Conservation (phyloP, 1,284 basidiomycete species). For the Pseudomicrostroma phylloplanum region DNA sequence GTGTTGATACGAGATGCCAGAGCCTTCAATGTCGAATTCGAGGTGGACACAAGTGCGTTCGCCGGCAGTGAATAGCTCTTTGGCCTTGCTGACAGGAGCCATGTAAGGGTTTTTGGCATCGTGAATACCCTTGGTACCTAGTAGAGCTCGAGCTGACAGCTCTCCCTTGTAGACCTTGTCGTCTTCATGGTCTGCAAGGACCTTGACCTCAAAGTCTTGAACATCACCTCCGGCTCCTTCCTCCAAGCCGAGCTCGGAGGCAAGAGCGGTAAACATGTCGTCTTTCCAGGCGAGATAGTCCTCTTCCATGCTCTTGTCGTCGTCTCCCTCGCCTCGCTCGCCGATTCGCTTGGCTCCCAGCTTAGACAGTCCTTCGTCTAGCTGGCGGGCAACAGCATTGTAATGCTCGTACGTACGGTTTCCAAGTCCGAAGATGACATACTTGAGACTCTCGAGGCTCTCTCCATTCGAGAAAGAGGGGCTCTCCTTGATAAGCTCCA, state of each 20-base stretch:
- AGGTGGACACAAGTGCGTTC: conserved; percentile 92
- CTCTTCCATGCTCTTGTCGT: conserved; percentile 99
- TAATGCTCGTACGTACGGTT: conserved; percentile 79
- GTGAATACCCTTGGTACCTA: conserved; percentile 75
- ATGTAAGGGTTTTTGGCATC: conserved; percentile 96
- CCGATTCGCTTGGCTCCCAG: conserved; percentile 84
- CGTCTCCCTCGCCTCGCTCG: conserved; percentile 88
- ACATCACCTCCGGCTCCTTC: conserved; percentile 92
- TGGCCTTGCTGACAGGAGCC: conserved; percentile 68
- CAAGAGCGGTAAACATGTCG: conserved; percentile 84
- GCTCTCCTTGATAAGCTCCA: conserved; percentile 82
- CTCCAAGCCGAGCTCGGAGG: conserved; percentile 74
- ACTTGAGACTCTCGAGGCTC: conserved; percentile 78
- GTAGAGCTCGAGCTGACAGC: conserved; percentile 66
- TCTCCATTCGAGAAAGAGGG: conserved; percentile 80
- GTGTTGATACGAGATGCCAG: conserved; percentile 95
- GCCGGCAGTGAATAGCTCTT: conserved; percentile 74
- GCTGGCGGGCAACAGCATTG: conserved; percentile 73
- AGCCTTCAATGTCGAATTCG: conserved; percentile 88
- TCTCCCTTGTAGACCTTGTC: conserved; percentile 47
- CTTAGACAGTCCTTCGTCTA: conserved; percentile 68
- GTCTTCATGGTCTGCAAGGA: conserved; percentile 55
- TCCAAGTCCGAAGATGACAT: conserved; percentile 88
- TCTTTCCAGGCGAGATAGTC: conserved; percentile 99
- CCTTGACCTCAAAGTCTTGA: conserved; percentile 87